These are phyloP conservation scores for Pilasporangium apinafurcum DNA, from an alignment of 352 stramenopile species.

Conservation along the genomic window DNA sequence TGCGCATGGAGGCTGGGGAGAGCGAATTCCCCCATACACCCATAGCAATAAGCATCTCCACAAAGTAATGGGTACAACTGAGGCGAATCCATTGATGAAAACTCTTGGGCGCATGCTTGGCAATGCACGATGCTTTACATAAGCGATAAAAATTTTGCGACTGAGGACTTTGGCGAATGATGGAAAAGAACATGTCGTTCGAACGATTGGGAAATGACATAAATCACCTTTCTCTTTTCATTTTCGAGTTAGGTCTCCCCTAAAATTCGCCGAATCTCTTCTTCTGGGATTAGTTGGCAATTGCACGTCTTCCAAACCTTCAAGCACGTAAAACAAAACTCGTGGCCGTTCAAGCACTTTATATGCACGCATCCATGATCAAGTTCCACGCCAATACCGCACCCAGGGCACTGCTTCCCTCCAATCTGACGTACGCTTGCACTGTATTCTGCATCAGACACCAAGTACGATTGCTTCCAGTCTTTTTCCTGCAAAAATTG, in stretches of 20 bases:
- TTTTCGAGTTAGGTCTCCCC: too few relatives aligned
- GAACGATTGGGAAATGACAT: too few relatives aligned
- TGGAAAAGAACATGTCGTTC: too few relatives aligned
- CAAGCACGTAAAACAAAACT: constrained; percentile 78
- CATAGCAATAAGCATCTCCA: constrained; percentile 27
- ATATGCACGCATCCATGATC: constrained; percentile 79
- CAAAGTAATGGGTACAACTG: constrained; percentile 30
- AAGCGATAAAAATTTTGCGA: constrained; percentile 1
- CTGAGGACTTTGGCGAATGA: too few relatives aligned
- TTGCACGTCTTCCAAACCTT: constrained; percentile 37
- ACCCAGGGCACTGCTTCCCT: constrained; percentile 70
- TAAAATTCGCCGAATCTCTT: constrained; percentile 43
- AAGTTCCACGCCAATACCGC: constrained; percentile 62
- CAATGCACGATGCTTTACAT: constrained; percentile 2
- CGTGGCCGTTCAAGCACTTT: constrained; percentile 57
- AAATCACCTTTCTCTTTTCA: too few relatives aligned
- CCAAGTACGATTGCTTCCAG: constrained; percentile 51
- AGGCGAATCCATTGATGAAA: constrained; percentile 7
- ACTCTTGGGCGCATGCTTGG: not conserved
- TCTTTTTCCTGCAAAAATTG: constrained; percentile 36
- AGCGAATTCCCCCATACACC: constrained; percentile 11
- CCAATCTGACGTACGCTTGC: constrained; percentile 26
- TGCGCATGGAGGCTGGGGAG: constrained; percentile 13
- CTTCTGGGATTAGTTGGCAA: constrained; percentile 53
- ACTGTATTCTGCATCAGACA: constrained; percentile 60